These are phyloP conservation scores for Zalaria obscura DNA, from an alignment of 2,329 filamentous ascomycete species.

Conservation along the genomic window DNA sequence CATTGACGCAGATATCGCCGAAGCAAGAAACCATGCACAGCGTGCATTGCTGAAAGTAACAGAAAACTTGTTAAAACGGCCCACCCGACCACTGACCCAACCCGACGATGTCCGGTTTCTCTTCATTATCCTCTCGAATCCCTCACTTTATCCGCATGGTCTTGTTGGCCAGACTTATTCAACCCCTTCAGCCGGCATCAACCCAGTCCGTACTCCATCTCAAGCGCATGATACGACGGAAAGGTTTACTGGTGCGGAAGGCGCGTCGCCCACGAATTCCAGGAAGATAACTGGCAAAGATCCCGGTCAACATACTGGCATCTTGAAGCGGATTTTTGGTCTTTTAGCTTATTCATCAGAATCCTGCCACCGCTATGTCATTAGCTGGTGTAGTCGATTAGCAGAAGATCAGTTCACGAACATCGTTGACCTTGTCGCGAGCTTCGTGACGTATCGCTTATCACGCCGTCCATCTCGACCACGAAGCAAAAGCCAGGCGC, in stretches of 20 bases:
- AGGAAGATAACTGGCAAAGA: conserved; percentile 15
- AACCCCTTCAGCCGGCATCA: not conserved
- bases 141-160: conserved; percentile 47
- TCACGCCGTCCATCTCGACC: conserved; percentile 56
- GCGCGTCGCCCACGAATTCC: not conserved
- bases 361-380: conserved; percentile 62
- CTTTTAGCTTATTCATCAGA: conserved; percentile 62
- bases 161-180: conserved; percentile 1
- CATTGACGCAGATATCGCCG: conserved; percentile 38
- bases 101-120: conserved; percentile 64
- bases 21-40: conserved; percentile 56
- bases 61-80: conserved; percentile 67
- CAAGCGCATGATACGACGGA: not conserved
- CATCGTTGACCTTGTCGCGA: conserved; percentile 61
- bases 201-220: not conserved
- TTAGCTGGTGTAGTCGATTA: conserved; percentile 64
- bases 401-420: conserved; percentile 53
- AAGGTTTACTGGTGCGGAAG: not conserved
- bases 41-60: conserved; percentile 61
- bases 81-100: conserved; percentile 52
- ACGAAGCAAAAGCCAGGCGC: conserved; percentile 43
- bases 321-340: conserved; percentile 74
- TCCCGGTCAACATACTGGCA: conserved; percentile 60
- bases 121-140: conserved; percentile 65
- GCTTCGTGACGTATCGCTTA: conserved; percentile 71